Evolutionary conservation across 2,329 filamentous ascomycete species (phyloP), one percentile per base, ranked within the genome.

Genomic region (Aspergillus tanneri): DNA sequence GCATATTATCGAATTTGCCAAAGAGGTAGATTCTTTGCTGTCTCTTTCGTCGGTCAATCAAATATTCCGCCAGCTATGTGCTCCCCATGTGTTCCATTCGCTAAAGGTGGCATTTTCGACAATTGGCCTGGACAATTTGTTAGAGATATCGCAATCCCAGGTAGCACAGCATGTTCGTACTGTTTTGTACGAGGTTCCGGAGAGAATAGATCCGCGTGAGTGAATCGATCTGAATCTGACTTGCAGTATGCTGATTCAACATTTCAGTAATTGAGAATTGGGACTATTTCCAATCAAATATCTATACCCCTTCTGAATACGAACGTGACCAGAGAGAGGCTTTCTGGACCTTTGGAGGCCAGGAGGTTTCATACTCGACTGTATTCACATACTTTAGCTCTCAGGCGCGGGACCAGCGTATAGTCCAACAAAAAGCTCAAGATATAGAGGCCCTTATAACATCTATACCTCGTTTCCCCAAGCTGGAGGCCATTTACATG

Each of bases 261-360:
- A n/a, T 30, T 24, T 2, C 28, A 47, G 44, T 25, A 16, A 14
- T 47, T 5, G 32, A 47, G 25, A 24, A 27, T 22, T 21, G 18
- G 5, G 34, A 48, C 24, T 48, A 48, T 28, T 48, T 48, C 24
- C 14, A 18, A 3, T 34, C 23, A 37, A n/a, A 14, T 14, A 24
- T 48, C 18, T 48, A 48, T 39, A 48, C 39, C 10, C 46, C 23
- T 9, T 21, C 35, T 10, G 30, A 50, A 24, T 50, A 50, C 30
- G 11, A 25, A 14, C 28, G 12, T 12, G 47, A 50, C 14, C 30
- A 21, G 25, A 46, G 36, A 14, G 46, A 49, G n/a, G 21, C 30
- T 14, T 38, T 24, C 19, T 49, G 34, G 46, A 39, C 16, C 40
- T 38, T 38, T 39, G 23, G 41, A 10, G 27, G 44, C 9, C 41